A percentile compares a stretch with the other conserved stretches of the same genome.
Evolutionary conservation across 2,329 filamentous ascomycete species (phyloP).

Genomic region (Parafenestella ontariensis): DNA sequence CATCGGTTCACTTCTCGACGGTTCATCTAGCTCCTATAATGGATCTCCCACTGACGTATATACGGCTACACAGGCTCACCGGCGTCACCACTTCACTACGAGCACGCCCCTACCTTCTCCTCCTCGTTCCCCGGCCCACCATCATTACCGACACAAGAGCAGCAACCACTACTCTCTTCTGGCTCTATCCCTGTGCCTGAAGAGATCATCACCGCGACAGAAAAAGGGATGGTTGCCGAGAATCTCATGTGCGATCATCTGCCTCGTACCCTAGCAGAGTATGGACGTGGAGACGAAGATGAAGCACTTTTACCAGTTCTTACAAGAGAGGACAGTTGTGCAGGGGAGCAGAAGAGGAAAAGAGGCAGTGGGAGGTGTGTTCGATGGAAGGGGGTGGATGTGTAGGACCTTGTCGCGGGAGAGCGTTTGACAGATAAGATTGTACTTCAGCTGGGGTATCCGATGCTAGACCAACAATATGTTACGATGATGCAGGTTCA

Average conservation of each 20-base stretch:
- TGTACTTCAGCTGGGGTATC: not conserved
- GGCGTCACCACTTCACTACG: too few relatives aligned
- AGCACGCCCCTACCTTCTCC: not conserved
- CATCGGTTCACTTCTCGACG: too few relatives aligned
- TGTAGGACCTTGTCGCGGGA: not conserved
- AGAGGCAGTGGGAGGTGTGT: constrained; percentile 21
- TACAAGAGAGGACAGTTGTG: too few relatives aligned
- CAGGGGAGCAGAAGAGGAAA: too few relatives aligned
- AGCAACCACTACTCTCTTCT: too few relatives aligned
- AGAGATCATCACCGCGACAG: constrained; percentile 28
- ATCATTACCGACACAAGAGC: not conserved
- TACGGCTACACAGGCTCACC: too few relatives aligned
- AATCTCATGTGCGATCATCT: constrained; percentile 14
- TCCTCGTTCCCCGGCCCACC: not conserved
- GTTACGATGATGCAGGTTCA: not conserved
- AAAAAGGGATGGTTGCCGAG: constrained; percentile 32
- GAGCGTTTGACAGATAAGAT: not conserved
- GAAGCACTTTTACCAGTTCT: too few relatives aligned
- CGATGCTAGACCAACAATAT: not conserved
- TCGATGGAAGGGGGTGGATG: constrained; percentile 30
- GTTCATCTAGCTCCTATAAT: too few relatives aligned
- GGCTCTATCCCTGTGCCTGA: too few relatives aligned
- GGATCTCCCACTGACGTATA: too few relatives aligned
- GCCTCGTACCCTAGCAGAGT: too few relatives aligned
- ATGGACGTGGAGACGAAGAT: too few relatives aligned